Conservation (phyloP, 1,284 basidiomycete genomes). For the Thelephora terrestris region DNA sequence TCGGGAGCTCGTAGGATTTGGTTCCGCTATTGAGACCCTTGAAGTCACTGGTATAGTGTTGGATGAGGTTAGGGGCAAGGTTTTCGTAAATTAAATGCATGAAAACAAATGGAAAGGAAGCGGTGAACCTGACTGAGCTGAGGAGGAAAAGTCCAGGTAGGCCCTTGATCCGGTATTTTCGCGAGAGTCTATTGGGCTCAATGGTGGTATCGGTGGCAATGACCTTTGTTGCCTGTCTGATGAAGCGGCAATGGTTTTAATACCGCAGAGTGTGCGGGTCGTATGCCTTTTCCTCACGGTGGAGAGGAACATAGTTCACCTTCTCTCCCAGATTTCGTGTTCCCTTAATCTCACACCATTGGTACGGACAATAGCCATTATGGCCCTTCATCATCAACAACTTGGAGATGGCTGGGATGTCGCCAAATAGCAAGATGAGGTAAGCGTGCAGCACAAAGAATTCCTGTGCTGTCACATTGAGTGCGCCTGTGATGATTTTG, state of each 20-base stretch:
- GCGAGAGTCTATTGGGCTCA: slow-evolving; percentile 19
- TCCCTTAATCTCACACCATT: too few relatives aligned
- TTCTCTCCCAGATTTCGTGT: too few relatives aligned
- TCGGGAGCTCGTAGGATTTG: background rate
- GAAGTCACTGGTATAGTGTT: background rate
- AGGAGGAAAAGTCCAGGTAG: slow-evolving; percentile 24
- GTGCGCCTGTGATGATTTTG: too few relatives aligned
- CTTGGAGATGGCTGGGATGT: slow-evolving; percentile 26
- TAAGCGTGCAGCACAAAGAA: slow-evolving; percentile 28
- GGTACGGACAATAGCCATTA: too few relatives aligned
- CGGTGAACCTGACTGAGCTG: slow-evolving; percentile 27
- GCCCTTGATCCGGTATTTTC: slow-evolving; percentile 31
- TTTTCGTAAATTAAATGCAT: slow-evolving; percentile 38
- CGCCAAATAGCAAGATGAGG: slow-evolving; percentile 30
- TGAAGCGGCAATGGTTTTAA: too few relatives aligned
- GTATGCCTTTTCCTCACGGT: too few relatives aligned
- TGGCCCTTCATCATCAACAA: too few relatives aligned
- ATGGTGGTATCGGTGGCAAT: slow-evolving; percentile 14
- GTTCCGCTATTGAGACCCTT: background rate
- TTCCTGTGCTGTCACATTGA: slow-evolving; percentile 5
- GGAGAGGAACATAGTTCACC: too few relatives aligned
- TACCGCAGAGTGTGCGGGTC: too few relatives aligned
- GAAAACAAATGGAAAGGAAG: slow-evolving; percentile 35
- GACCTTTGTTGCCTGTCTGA: too few relatives aligned
- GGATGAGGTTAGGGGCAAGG: background rate